Conservation (phyloP, 768 basidiomycete species). For the Polyporus arcularius region DNA sequence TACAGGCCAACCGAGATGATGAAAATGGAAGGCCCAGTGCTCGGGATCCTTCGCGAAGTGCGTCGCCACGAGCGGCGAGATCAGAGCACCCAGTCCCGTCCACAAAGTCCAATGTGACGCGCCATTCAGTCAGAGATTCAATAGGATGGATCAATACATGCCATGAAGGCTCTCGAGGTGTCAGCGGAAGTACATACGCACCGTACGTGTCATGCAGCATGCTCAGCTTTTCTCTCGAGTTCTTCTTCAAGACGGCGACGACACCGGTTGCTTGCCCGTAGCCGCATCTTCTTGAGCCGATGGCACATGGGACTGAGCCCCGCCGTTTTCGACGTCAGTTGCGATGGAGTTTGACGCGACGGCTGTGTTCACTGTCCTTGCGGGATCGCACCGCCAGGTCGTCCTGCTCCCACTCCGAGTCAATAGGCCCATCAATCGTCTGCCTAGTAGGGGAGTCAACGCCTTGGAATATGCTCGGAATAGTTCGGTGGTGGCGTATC, state of each 20-base stretch:
- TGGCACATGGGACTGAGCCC: too few relatives aligned
- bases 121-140: background rate
- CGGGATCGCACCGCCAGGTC: too few relatives aligned
- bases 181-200: conserved; percentile 18
- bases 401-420: too few relatives aligned
- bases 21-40: conserved; percentile 48
- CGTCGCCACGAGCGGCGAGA: conserved; percentile 53
- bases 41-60: conserved; percentile 48
- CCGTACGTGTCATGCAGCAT: conserved; percentile 69
- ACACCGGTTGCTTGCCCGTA: conserved; percentile 61
- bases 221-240: conserved; percentile 64
- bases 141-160: too few relatives aligned
- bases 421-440: too few relatives aligned
- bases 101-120: background rate
- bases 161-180: background rate
- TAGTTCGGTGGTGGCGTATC: too few relatives aligned
- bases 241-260: conserved; percentile 56
- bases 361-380: too few relatives aligned
- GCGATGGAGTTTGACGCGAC: too few relatives aligned
- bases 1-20: conserved; percentile 34
- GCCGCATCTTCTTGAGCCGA: too few relatives aligned
- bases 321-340: too few relatives aligned
- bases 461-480: too few relatives aligned
- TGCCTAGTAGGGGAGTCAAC: too few relatives aligned
- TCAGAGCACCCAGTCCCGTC: conserved; percentile 55